These are phyloP conservation scores for Hymenoscyphus salicellus DNA, from an alignment of 2,329 filamentous ascomycete species.

Conservation along the genomic window DNA sequence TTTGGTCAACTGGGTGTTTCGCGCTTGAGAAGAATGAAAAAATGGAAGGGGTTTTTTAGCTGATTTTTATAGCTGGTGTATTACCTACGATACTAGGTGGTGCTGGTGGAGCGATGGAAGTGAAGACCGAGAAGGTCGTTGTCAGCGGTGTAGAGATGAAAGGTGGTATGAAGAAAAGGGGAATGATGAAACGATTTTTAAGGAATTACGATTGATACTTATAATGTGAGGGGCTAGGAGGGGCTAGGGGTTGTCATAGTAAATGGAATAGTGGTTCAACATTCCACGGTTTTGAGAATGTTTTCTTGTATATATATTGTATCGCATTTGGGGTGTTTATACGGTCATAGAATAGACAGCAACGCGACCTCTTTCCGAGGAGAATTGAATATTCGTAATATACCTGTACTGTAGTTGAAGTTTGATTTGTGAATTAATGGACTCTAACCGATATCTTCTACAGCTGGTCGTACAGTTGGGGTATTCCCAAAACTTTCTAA, in stretches of 20 bases:
- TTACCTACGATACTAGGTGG: neutral
- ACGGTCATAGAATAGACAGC: neutral
- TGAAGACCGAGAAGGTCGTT: neutral
- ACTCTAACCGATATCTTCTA: slow-evolving; percentile 34
- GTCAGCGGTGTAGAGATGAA: neutral
- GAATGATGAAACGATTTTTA: neutral
- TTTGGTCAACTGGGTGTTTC: too few relatives aligned
- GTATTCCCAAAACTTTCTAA: slow-evolving; percentile 42
- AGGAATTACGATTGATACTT: neutral
- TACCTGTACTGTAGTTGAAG: neutral
- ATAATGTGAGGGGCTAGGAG: neutral
- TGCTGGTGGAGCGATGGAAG: neutral
- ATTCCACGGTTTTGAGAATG: neutral
- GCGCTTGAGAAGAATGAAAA: too few relatives aligned
- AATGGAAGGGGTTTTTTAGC: too few relatives aligned
- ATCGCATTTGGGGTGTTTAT: neutral
- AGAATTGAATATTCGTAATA: neutral
- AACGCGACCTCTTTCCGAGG: neutral
- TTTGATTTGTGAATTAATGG: neutral
- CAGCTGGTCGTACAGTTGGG: slow-evolving; percentile 30
- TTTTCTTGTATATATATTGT: neutral
- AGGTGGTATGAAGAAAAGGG: neutral
- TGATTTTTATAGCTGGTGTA: neutral
- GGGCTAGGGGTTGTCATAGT: neutral
- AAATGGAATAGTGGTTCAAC: neutral